Percentiles rank a stretch among this genome's conserved stretches.
These are phyloP conservation scores for Zygosaccharomyces bailii DNA, from an alignment of 805 yeast genomes.

Conservation along the genomic window DNA sequence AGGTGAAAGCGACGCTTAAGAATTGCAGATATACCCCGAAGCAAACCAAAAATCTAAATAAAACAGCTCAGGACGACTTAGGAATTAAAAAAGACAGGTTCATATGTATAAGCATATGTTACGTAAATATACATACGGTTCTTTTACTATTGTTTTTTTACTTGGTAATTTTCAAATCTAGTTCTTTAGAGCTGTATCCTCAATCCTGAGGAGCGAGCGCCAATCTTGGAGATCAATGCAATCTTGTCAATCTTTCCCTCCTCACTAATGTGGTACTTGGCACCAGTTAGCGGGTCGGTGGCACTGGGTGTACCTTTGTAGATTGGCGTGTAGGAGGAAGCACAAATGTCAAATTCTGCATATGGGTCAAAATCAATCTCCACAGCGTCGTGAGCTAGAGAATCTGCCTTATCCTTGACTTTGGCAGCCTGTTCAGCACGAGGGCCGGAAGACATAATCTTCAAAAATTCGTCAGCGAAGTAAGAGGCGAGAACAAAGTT, in stretches of 20 bases:
- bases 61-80: too few species aligned
- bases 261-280: slow-evolving; percentile 71
- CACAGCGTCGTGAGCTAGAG: slow-evolving; percentile 77
- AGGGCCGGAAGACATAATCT: slow-evolving; percentile 65
- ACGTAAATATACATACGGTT: not conserved
- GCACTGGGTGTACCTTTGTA: slow-evolving; percentile 68
- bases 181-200: slow-evolving; percentile 40
- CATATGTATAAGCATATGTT: too few species aligned
- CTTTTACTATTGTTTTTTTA: not conserved
- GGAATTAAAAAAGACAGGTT: too few species aligned
- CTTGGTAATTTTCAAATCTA: not conserved
- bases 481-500: slow-evolving; percentile 85
- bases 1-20: not conserved
- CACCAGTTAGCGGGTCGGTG: slow-evolving; percentile 83
- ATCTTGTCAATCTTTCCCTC: slow-evolving; percentile 78
- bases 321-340: slow-evolving; percentile 82
- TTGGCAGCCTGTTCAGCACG: slow-evolving; percentile 87
- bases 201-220: slow-evolving; percentile 90
- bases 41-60: too few species aligned
- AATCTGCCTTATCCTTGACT: slow-evolving; percentile 75
- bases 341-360: slow-evolving; percentile 88
- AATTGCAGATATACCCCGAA: too few species aligned
- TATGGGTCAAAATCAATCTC: slow-evolving; percentile 91
- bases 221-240: slow-evolving; percentile 73
- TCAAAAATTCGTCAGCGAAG: slow-evolving; percentile 81